Evolutionary conservation across 257 asterid genomes (phyloP), one percentile per base, ranked within the genome.

Genomic region (Echites panduratus): DNA sequence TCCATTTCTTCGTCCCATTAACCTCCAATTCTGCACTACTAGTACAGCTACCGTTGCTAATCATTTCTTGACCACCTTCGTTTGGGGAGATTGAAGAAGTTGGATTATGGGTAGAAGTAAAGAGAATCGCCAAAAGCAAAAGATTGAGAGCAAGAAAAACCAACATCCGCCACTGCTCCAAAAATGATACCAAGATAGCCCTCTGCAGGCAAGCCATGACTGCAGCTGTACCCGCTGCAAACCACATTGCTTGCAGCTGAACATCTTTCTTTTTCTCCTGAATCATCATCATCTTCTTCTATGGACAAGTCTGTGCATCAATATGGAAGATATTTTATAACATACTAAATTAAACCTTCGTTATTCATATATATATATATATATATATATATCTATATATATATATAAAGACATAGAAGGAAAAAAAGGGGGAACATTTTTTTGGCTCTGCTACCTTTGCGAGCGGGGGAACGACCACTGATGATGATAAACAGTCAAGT

Each of bases 221-320:
- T 2, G 90, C 92, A 0, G 97, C 98, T 17, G 88, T 84, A 29
- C 96, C 97, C 0, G 97, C 99, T 32, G 99, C 98, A 43, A 95
- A 92, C 76, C 95, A 83, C 70, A 95, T 88, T 24, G 98, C 96
- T 72, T 84, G 87, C 14, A 95, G 29, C 16, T 81, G 85, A 20
- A 75, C 84, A 26, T 87, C 93, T 49, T 81, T 68, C 71, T 74
- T 84, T 68, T 76, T 87, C 48, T 59, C 83, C 14, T 70, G 81
- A 79, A 44, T 82, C 87, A 81, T 84, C 72, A 1, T 66, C 68
- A 38, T 65, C 66, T 58, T 19, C 9, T 5, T 45, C 20, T 24
- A 10, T 7, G n/a, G 49, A 11, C 53, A 17, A 56, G 19, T 59
- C 19, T 59, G n/a, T 59, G 27, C 53, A 11, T 38, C 54, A 7